A percentile compares a stretch with the other conserved stretches of the same genome.
Conservation (phyloP, 1,284 basidiomycete genomes). For the Macrocystidia cucumis region DNA sequence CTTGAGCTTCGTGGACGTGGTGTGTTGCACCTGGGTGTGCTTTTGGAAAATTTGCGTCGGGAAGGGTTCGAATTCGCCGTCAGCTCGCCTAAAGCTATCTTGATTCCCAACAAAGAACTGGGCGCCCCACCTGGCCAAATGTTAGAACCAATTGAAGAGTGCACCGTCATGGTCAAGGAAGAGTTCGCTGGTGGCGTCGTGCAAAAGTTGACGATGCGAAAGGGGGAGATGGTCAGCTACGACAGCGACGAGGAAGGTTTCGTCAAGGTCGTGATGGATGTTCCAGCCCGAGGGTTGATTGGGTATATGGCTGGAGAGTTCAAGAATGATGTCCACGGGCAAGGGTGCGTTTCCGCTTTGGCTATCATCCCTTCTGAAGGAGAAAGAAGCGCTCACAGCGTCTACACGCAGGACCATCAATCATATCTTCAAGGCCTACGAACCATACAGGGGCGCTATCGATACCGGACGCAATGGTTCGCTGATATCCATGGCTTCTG, state of each 20-base stretch:
- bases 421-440: conserved; percentile 39
- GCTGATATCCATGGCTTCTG: conserved; percentile 34
- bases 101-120: conserved; percentile 30
- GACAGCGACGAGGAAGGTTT: conserved; percentile 34
- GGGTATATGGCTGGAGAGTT: conserved; percentile 44
- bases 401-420: conserved; percentile 27
- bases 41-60: conserved; percentile 36
- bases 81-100: conserved; percentile 38
- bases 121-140: conserved; percentile 16
- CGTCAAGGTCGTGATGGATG: conserved; percentile 36
- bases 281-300: conserved; percentile 36
- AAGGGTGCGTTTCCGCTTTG: conserved; percentile 33
- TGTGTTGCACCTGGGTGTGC: conserved; percentile 37
- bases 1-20: conserved; percentile 40
- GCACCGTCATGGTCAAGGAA: conserved; percentile 32
- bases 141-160: conserved; percentile 37
- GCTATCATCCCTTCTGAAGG: no score
- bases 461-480: conserved; percentile 37
- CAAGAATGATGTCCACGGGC: conserved; percentile 39
- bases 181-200: conserved; percentile 35
- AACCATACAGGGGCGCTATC: conserved; percentile 30
- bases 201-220: conserved; percentile 38
- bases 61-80: conserved; percentile 38
- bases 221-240: conserved; percentile 36
- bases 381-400: no score